These are phyloP conservation scores for Rhodotorula sp. DNA, from an alignment of 1,284 basidiomycete species.

Conservation along the genomic window DNA sequence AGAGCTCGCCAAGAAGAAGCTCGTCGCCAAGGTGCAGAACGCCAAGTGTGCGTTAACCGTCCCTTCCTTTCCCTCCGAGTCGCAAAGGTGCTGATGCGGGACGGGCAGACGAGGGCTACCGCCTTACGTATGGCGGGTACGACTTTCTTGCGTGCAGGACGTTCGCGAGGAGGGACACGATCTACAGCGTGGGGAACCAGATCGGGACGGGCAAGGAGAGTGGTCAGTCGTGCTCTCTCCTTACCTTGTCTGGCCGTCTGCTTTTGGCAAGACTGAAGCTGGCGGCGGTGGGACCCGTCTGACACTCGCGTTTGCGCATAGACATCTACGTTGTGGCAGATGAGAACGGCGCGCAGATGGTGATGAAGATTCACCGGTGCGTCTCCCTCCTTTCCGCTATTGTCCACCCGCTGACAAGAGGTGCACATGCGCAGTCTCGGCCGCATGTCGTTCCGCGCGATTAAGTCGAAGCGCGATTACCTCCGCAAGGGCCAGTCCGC, in stretches of 20 bases:
- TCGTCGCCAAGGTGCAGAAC: slow-evolving; percentile 88
- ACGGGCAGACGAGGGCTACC: slow-evolving; percentile 87
- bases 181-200: slow-evolving; percentile 87
- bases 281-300: neutral
- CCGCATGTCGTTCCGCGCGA: slow-evolving; percentile 91
- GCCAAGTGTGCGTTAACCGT: slow-evolving; percentile 69
- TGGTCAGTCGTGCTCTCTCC: slow-evolving; percentile 57
- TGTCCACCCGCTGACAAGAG: neutral
- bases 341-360: slow-evolving; percentile 76
- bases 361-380: slow-evolving; percentile 88
- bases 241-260: neutral
- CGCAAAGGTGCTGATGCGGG: neutral
- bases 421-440: slow-evolving; percentile 67
- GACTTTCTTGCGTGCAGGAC: slow-evolving; percentile 94
- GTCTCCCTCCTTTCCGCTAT: slow-evolving; percentile 23
- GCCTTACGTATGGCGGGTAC: slow-evolving; percentile 95
- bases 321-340: slow-evolving; percentile 94
- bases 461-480: slow-evolving; percentile 97
- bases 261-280: neutral
- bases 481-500: slow-evolving; percentile 92
- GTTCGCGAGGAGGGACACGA: slow-evolving; percentile 80
- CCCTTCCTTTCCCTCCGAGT: neutral
- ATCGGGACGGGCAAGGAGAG: slow-evolving; percentile 99
- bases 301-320: slow-evolving; percentile 43
- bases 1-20: slow-evolving; percentile 83